These are phyloP conservation scores for Metschnikowia arizonensis DNA, from an alignment of 805 yeast species.

Conservation along the genomic window DNA sequence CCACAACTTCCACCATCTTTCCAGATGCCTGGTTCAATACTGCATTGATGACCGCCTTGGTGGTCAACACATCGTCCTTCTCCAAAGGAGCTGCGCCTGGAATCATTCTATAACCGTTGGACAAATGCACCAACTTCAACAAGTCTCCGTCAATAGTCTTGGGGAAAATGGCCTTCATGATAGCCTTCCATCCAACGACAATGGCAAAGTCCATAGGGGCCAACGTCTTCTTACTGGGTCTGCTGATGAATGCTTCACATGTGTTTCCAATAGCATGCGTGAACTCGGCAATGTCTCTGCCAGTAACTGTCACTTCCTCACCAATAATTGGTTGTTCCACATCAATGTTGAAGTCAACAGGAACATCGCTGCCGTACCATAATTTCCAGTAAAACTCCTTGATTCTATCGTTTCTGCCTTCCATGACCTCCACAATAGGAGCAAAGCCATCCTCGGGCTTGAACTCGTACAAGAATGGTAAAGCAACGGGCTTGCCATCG, in stretches of 20 bases:
- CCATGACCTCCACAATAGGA: slow-evolving; percentile 87
- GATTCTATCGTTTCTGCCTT: slow-evolving; percentile 86
- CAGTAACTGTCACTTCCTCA: slow-evolving; percentile 60
- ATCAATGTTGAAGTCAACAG: slow-evolving; percentile 67
- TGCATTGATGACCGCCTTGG: slow-evolving; percentile 80
- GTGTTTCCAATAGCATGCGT: slow-evolving; percentile 97
- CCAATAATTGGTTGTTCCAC: slow-evolving; percentile 71
- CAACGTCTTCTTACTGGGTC: slow-evolving; percentile 75
- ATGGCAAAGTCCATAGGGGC: slow-evolving; percentile 99
- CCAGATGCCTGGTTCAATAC: slow-evolving; percentile 91
- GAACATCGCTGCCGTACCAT: slow-evolving; percentile 73
- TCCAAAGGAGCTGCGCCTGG: slow-evolving; percentile 89
- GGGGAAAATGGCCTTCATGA: slow-evolving; percentile 98
- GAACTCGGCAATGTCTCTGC: slow-evolving; percentile 80
- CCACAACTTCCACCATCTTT: slow-evolving; percentile 92
- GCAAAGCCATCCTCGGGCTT: slow-evolving; percentile 89
- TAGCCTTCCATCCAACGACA: slow-evolving; percentile 97
- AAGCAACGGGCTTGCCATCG: slow-evolving; percentile 66
- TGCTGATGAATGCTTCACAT: slow-evolving; percentile 90
- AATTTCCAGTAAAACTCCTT: slow-evolving; percentile 96
- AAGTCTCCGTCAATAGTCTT: slow-evolving; percentile 93
- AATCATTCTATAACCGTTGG: slow-evolving; percentile 89
- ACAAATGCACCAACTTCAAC: slow-evolving; percentile 87
- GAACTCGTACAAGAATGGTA: slow-evolving; percentile 75
- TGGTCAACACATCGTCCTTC: slow-evolving; percentile 79